Percentiles rank a stretch among this genome's conserved stretches.
phyloP scores from a whole-genome alignment of 805 yeast genomes.

The Nematodospora valgi region DNA sequence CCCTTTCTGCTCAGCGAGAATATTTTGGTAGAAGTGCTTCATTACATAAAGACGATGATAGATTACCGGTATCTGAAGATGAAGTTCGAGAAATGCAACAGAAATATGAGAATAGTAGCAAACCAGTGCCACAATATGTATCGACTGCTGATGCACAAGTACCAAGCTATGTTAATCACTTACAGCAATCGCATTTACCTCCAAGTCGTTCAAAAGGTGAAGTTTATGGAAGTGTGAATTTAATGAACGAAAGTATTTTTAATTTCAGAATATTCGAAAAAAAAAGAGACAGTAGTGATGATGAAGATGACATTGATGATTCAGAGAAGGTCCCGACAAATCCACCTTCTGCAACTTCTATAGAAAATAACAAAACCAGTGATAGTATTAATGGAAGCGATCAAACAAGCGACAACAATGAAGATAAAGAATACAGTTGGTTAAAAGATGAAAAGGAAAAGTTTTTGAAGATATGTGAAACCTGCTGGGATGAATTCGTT shows the following conservation, averaged over 20 bases:
- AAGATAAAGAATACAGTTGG: conserved; percentile 11
- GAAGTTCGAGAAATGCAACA: conserved; percentile 31
- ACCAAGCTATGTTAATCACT: no score
- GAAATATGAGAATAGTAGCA: conserved; percentile 14
- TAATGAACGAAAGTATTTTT: conserved; percentile 34
- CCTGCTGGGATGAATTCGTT: conserved; percentile 41
- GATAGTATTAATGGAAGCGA: background rate
- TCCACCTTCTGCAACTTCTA: conserved; percentile 1
- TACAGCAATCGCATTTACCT: no score
- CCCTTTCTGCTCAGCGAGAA: conserved; percentile 46
- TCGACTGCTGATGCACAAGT: no score
- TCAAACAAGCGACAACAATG: no score
- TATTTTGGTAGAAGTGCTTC: conserved; percentile 21
- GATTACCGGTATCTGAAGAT: conserved; percentile 26
- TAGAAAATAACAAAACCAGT: background rate
- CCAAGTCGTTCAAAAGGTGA: no score
- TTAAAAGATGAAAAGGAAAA: conserved; percentile 30
- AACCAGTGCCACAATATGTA: conserved; percentile 7
- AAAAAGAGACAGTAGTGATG: conserved; percentile 1
- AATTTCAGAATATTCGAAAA: conserved; percentile 30
- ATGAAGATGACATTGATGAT: conserved; percentile 5
- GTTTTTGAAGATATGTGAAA: conserved; percentile 41
- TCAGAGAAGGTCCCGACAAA: background rate
- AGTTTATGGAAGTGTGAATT: conserved; percentile 33
- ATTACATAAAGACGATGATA: conserved; percentile 19